These are phyloP conservation scores for Calonectria montana DNA, from an alignment of 2,329 filamentous ascomycete genomes.

Conservation along the genomic window DNA sequence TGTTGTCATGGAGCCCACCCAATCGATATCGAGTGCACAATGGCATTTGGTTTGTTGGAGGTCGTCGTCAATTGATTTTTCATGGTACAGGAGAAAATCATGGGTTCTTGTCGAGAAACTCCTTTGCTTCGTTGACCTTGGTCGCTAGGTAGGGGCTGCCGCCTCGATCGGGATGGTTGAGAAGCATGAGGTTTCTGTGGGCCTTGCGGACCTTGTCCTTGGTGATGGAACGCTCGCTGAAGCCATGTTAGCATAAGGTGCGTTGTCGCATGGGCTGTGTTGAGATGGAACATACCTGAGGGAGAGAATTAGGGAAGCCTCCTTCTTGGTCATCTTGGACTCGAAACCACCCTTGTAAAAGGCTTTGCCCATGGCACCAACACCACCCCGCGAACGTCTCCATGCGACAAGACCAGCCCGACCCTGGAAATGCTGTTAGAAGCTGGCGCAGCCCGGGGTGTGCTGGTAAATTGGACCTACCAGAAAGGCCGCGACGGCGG, in stretches of 20 bases:
- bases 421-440: constrained; percentile 67
- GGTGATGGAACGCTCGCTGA: constrained; percentile 84
- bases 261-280: too few relatives aligned
- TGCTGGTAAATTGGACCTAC: constrained; percentile 47
- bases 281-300: constrained; percentile 72
- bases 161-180: constrained; percentile 97
- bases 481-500: constrained; percentile 64
- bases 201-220: constrained; percentile 97
- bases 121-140: constrained; percentile 98
- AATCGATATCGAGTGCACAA: not conserved
- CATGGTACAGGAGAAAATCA: constrained; percentile 29
- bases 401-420: constrained; percentile 92
- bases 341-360: constrained; percentile 99
- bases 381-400: constrained; percentile 81
- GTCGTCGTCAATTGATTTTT: constrained; percentile 23
- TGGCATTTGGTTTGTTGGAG: constrained; percentile 10
- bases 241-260: constrained; percentile 19
- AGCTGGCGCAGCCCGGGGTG: not conserved
- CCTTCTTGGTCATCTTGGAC: constrained; percentile 89
- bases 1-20: constrained; percentile 13
- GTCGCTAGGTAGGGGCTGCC: constrained; percentile 96
- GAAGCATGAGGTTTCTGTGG: constrained; percentile 93
- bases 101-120: constrained; percentile 82
- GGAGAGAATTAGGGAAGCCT: constrained; percentile 90
- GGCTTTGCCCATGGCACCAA: constrained; percentile 85